Evolutionary conservation across 164 flowering plant genomes (phyloP), one percentile per base, ranked within the genome.

Genomic region (Amborella trichopoda): DNA sequence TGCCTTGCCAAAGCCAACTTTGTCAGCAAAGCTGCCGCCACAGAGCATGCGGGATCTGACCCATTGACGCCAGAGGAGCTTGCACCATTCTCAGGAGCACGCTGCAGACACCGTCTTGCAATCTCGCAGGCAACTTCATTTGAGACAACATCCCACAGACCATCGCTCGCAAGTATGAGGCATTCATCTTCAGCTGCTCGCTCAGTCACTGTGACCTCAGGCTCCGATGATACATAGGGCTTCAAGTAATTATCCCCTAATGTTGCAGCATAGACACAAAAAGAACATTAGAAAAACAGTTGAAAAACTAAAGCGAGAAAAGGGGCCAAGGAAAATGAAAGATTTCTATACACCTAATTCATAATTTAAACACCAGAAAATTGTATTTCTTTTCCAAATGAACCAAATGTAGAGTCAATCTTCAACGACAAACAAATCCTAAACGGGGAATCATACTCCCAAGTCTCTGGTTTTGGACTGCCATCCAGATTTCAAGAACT

Each of bases 1-100:
- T 67, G 77, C 66, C 91, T 64, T 0, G 85, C 88, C 56, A 87
- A 56, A 10, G 94, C 94, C 64, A 87, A 65, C 64, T 76, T 87
- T 4, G 91, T 81, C 49, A 87, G 70, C 53, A 87, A 58, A 64
- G 74, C 62, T 10, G 94, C 68, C 22, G 94, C 88, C 33, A 81
- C 83, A 1, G 72, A 58, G 54, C 97, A 85, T 0, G 80, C 88
- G 59, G 77, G 71, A 58, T 86, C 78, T 19, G 89, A 71, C 25
- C 72, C 54, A 44, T 59, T 69, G 0, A 58, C 61, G 19, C 54
- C 63, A 1, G 37, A 69, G 3, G 45, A 37, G 12, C 3, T 22
- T 1, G 28, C 9, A 33, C 21, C 58, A 52, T 30, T 18, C 67
- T 60, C 16, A 30, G 64, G 9, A 64, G 60, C 2, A 81, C 73